Conservation (phyloP, 495 filamentous ascomycete species). For the Tirmania nivea region DNA sequence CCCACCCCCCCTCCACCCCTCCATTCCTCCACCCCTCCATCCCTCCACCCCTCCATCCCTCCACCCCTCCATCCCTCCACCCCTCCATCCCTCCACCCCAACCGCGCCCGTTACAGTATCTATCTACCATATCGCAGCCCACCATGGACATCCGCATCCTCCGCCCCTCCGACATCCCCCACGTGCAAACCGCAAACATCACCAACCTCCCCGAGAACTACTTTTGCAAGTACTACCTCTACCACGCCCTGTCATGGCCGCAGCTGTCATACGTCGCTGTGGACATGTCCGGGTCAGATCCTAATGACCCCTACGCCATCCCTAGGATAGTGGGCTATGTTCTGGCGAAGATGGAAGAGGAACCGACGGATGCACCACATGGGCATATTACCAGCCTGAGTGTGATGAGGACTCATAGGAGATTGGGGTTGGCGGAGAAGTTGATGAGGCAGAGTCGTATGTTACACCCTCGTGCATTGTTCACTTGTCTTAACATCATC, state of each 20-base stretch:
- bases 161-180: slow-evolving; percentile 57
- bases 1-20: not conserved
- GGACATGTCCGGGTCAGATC: slow-evolving; percentile 51
- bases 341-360: slow-evolving; percentile 98
- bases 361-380: slow-evolving; percentile 62
- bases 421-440: slow-evolving; percentile 83
- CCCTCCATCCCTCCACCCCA: not conserved
- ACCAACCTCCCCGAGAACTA: slow-evolving; percentile 99
- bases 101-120: no score
- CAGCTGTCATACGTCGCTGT: slow-evolving; percentile 93
- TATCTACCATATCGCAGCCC: not conserved
- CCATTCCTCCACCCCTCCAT: not conserved
- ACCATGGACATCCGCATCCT: slow-evolving; percentile 64
- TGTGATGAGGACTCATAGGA: slow-evolving; percentile 87
- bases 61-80: not conserved
- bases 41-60: not conserved
- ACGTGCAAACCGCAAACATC: slow-evolving; percentile 94
- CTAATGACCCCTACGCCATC: slow-evolving; percentile 57
- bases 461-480: slow-evolving; percentile 22
- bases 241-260: slow-evolving; percentile 95
- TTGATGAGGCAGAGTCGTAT: slow-evolving; percentile 88
- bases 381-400: slow-evolving; percentile 89
- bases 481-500: not conserved
- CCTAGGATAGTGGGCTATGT: slow-evolving; percentile 98
- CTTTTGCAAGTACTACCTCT: slow-evolving; percentile 99